phyloP scores from a whole-genome alignment of 2,329 filamentous ascomycete species.

The Fusarium sp. region DNA sequence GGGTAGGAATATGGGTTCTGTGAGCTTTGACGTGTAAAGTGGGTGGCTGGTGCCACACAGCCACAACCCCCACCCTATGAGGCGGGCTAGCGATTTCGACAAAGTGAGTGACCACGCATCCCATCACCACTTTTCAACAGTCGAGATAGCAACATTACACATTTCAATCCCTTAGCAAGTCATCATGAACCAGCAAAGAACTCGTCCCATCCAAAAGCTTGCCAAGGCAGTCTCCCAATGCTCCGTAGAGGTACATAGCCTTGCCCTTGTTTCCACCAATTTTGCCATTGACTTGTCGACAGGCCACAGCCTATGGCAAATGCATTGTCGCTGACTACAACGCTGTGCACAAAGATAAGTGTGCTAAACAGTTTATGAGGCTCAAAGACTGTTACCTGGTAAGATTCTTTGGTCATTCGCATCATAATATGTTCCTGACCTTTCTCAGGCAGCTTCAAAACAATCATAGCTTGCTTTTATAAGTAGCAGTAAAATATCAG shows the following conservation, averaged over 20 bases:
- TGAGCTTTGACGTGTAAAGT: conserved; percentile 45
- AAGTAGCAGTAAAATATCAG: conserved; percentile 4
- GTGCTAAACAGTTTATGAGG: conserved; percentile 82
- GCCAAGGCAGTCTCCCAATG: conserved; percentile 67
- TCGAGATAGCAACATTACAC: not conserved
- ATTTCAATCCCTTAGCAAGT: not conserved
- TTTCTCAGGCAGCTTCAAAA: conserved; percentile 43
- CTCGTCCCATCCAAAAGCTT: conserved; percentile 66
- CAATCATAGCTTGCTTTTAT: conserved; percentile 39
- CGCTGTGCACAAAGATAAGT: conserved; percentile 90
- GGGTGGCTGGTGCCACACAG: conserved; percentile 40
- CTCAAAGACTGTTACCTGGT: conserved; percentile 92
- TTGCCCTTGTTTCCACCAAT: not conserved
- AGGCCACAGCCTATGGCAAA: conserved; percentile 90
- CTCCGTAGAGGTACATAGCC: conserved; percentile 61
- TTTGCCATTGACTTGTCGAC: conserved; percentile 6
- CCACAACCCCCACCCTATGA: not conserved
- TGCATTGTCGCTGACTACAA: conserved; percentile 93
- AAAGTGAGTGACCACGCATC: not conserved
- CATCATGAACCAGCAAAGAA: conserved; percentile 43
- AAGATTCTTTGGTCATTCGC: conserved; percentile 47
- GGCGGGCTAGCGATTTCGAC: conserved; percentile 1
- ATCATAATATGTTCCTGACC: not conserved
- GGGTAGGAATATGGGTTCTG: not conserved
- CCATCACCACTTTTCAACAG: not conserved